Percentiles rank a stretch among this genome's conserved stretches.
These are phyloP conservation scores for Gaultheria prostrata DNA, from an alignment of 148 eudicot genomes.

Conservation along the genomic window DNA sequence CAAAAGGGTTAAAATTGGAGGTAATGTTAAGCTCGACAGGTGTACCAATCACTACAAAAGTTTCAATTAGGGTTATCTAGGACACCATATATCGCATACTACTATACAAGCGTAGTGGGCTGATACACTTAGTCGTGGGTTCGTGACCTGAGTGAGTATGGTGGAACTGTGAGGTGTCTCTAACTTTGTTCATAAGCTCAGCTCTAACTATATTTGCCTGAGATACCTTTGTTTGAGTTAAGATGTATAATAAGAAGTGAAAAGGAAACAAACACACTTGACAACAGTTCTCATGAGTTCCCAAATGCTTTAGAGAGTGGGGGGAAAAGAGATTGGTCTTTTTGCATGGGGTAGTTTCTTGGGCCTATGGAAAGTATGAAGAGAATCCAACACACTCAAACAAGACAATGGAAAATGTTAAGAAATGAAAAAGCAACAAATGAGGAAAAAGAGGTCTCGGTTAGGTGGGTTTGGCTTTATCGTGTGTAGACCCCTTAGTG, in stretches of 20 bases:
- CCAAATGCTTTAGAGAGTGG: constrained; percentile 6
- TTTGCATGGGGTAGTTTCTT: constrained; percentile 13
- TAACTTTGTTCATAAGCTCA: background rate
- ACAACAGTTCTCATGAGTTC: constrained; percentile 22
- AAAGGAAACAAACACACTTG: constrained; percentile 21
- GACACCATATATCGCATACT: background rate
- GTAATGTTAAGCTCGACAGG: background rate
- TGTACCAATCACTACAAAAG: background rate
- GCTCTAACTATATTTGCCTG: background rate
- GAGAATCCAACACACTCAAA: constrained; percentile 18
- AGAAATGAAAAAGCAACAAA: constrained; percentile 24
- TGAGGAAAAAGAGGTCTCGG: constrained; percentile 27
- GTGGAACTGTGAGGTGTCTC: background rate
- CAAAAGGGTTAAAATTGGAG: background rate
- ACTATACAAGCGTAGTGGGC: background rate
- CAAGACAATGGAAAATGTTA: constrained; percentile 17
- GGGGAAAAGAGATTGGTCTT: constrained; percentile 19
- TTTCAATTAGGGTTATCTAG: background rate
- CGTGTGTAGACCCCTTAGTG: constrained; percentile 56
- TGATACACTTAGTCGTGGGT: background rate
- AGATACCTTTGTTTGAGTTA: background rate
- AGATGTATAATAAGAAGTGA: constrained; percentile 23
- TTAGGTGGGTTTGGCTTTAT: constrained; percentile 48
- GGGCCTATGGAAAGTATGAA: constrained; percentile 23
- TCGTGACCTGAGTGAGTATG: background rate